Percentiles rank a stretch among this genome's conserved stretches.
Conservation (phyloP, 768 basidiomycete genomes). For the Thelephora aurantiotincta region DNA sequence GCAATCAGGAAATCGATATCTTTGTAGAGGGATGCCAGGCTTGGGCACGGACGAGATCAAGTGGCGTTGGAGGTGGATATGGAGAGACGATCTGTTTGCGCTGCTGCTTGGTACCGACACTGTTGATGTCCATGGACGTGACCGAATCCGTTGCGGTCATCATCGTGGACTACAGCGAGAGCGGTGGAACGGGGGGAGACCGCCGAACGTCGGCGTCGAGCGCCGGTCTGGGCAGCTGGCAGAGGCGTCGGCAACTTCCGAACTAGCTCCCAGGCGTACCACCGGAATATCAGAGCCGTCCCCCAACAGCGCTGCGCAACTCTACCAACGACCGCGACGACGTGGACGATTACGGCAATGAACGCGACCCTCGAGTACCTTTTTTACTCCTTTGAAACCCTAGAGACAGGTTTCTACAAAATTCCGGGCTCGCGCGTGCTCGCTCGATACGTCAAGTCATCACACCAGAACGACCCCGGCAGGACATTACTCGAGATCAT, state of each 20-base stretch:
- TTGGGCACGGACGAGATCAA: constrained; percentile 23
- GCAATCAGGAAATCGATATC: neutral
- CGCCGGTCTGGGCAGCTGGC: constrained; percentile 2
- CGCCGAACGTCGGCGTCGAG: constrained; percentile 6
- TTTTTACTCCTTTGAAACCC: constrained; percentile 39
- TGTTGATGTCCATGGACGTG: constrained; percentile 8
- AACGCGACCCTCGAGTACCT: constrained; percentile 33
- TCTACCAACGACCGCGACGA: constrained; percentile 1
- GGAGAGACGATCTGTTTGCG: constrained; percentile 24
- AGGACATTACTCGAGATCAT: constrained; percentile 83
- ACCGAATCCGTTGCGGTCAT: constrained; percentile 11
- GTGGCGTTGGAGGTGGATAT: constrained; percentile 24
- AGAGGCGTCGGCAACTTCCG: neutral
- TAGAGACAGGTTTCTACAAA: constrained; percentile 56
- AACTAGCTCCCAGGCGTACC: neutral
- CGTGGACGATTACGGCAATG: constrained; percentile 16
- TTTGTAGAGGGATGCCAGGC: neutral
- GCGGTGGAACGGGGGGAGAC: constrained; percentile 10
- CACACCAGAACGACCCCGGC: constrained; percentile 92
- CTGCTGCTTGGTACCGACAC: constrained; percentile 15
- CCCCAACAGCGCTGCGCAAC: neutral
- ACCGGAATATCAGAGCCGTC: neutral
- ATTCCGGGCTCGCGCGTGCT: constrained; percentile 74
- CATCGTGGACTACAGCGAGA: constrained; percentile 17
- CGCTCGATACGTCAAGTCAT: constrained; percentile 85